Base-by-base conservation (phyloP, 169 alveolate genomes). In the Eimeria necatrix region DNA sequence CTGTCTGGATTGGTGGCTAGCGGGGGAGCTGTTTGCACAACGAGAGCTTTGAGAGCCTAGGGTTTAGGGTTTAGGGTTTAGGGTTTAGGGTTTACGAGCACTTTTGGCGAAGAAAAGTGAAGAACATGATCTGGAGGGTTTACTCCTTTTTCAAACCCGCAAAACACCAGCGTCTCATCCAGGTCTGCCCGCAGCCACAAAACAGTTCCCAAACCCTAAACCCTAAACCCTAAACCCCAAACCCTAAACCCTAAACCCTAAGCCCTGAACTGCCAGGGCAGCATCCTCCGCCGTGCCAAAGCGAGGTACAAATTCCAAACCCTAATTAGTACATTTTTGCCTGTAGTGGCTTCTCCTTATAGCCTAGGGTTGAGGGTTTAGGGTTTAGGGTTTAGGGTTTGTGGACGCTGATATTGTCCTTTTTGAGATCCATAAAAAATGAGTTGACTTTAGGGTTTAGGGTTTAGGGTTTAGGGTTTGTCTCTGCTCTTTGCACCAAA, bases 161-260 rank as follows among this genome's bases (percentile, higher is more conserved):
- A 64, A 5, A 14, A 8, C 14, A 9, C 76, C 20, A 9, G 26
- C 18, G 26, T 14, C 26, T 64, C 76, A 20, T 64, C 26, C 26
- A 20, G 9, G 76, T 20, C 41, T 64, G 76, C 26, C 64, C 8
- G 76, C 20, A 5, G 26, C 8, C 8, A 64, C 5, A 64, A 64
- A n/a, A 64, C 41, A 9, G 18, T 64, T 8, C 76, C 76, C 76
- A 64, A 9, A 64, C 76, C 76, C 76, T 24, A 64, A 64, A 64
- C 76, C 76, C 76, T 20, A n/a, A 64, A 64, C 26, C 76, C 76
- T 10, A 64, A n/a, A 5, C 76, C 64, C 64, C 64, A 56, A 56
- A 9, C 64, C 64, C 64, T 56, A 56, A 56, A 56, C 64, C 64
- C 64, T 56, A 56, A 56, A 56, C 64, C 64, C 64, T 56, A 56